Conservation (phyloP, 2,329 filamentous ascomycete genomes). For the Monilinia polystroma region DNA sequence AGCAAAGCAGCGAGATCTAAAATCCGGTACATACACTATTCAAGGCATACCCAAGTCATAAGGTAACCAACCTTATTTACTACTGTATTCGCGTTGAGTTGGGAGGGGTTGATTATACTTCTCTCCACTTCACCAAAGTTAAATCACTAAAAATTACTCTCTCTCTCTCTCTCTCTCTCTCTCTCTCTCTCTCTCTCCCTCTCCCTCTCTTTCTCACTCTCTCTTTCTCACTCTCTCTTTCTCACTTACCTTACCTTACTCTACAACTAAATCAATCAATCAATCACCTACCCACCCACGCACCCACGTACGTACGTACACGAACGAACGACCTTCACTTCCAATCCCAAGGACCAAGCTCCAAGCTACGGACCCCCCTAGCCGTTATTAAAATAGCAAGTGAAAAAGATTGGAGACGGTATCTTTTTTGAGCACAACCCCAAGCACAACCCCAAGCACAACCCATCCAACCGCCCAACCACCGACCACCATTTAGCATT, state of each 20-base stretch:
- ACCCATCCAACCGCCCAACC: not conserved
- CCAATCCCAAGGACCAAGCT: too few relatives aligned
- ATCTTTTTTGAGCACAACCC: slow-evolving; percentile 13
- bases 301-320: too few relatives aligned
- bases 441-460: slow-evolving; percentile 14
- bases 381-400: slow-evolving; percentile 7
- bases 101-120: not conserved
- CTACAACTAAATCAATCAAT: too few relatives aligned
- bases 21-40: not conserved
- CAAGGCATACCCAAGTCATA: not conserved
- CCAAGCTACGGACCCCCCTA: not conserved
- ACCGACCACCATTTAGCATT: not conserved
- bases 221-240: too few relatives aligned
- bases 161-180: too few relatives aligned
- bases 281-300: too few relatives aligned
- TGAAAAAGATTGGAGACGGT: slow-evolving; percentile 11
- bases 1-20: not conserved
- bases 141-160: not conserved
- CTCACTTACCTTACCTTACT: too few relatives aligned
- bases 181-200: too few relatives aligned
- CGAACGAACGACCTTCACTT: too few relatives aligned
- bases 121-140: not conserved
- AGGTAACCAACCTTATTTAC: slow-evolving; percentile 8
- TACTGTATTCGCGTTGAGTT: not conserved
- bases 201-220: too few relatives aligned